These are phyloP conservation scores for Penicillium sp. DNA, from an alignment of 2,329 filamentous ascomycete species.

Conservation along the genomic window DNA sequence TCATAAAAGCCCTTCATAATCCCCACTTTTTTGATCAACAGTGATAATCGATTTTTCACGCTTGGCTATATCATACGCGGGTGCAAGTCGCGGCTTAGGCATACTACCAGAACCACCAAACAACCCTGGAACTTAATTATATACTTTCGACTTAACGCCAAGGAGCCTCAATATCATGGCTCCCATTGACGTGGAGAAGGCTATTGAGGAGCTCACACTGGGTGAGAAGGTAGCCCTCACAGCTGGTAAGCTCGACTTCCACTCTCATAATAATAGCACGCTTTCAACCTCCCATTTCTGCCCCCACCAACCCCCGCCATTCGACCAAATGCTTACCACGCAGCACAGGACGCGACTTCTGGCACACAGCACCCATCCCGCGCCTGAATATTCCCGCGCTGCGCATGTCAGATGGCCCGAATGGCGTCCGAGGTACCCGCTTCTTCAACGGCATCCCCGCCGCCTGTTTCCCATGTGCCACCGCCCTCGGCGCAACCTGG, in stretches of 20 bases:
- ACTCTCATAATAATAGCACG: too few species aligned
- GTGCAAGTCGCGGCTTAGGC: background rate
- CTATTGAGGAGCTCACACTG: constrained; percentile 54
- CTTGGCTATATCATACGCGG: background rate
- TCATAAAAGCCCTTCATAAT: background rate
- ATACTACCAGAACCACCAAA: background rate
- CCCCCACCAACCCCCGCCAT: background rate
- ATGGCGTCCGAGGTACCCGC: constrained; percentile 67
- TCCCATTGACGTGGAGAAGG: constrained; percentile 46
- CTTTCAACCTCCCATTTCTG: background rate
- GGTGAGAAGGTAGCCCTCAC: constrained; percentile 58
- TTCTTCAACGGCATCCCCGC: constrained; percentile 70
- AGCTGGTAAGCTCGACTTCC: constrained; percentile 29
- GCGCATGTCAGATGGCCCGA: constrained; percentile 69
- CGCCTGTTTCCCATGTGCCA: constrained; percentile 75
- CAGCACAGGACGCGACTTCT: constrained; percentile 56
- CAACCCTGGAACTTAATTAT: background rate
- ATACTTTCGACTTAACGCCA: background rate
- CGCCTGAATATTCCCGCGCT: constrained; percentile 64
- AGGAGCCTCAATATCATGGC: constrained; percentile 26
- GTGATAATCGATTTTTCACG: background rate
- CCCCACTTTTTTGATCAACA: background rate
- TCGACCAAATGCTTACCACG: background rate
- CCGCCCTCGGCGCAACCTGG: constrained; percentile 78
- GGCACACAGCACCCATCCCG: constrained; percentile 66